These are phyloP conservation scores for Bathelium albidoporum DNA, from an alignment of 495 filamentous ascomycete genomes.

Conservation along the genomic window DNA sequence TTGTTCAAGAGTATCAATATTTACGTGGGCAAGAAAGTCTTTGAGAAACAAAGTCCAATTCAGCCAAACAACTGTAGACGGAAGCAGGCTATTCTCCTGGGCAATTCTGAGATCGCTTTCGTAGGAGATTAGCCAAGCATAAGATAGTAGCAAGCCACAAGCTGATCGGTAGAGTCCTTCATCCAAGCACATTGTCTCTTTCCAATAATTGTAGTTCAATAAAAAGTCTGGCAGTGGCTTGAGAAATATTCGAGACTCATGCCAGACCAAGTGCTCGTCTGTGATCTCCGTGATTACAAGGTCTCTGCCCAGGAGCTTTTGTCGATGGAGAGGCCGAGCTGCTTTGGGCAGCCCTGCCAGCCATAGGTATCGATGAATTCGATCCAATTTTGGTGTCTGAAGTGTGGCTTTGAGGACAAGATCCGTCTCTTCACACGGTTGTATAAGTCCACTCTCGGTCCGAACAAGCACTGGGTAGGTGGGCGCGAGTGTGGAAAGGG, in stretches of 20 bases:
- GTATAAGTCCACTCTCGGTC: background rate
- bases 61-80: background rate
- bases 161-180: background rate
- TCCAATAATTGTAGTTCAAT: conserved; percentile 38
- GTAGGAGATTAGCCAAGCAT: background rate
- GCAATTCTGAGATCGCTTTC: background rate
- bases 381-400: conserved; percentile 9
- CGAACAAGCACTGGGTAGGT: background rate
- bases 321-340: conserved; percentile 40
- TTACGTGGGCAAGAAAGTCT: background rate
- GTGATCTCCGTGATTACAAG: conserved; percentile 40
- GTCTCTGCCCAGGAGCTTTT: conserved; percentile 32
- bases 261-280: conserved; percentile 49
- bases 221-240: conserved; percentile 50
- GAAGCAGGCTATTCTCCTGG: background rate
- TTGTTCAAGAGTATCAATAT: background rate
- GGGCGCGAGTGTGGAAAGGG: background rate
- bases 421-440: background rate
- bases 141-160: background rate
- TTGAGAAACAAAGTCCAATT: background rate
- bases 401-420: background rate
- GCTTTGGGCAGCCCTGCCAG: conserved; percentile 38
- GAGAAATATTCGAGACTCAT: conserved; percentile 39
- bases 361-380: conserved; percentile 33
- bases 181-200: background rate